phyloP scores from a whole-genome alignment of 2,329 filamentous ascomycete species.

The Ophiostoma sp. region DNA sequence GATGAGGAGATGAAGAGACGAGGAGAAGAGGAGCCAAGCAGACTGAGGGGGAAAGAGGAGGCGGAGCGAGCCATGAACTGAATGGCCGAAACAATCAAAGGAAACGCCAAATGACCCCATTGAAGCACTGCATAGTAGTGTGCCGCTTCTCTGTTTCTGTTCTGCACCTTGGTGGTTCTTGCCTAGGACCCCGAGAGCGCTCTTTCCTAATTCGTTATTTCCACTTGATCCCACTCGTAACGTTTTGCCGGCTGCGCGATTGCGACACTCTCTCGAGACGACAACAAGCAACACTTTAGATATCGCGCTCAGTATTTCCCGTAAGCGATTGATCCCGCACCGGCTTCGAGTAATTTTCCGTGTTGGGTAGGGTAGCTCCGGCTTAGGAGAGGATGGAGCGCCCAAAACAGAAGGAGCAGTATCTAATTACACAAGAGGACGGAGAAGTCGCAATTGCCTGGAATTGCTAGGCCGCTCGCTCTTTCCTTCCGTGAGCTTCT shows the following conservation, averaged over 20 bases:
- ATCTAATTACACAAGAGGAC: no score
- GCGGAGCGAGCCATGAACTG: background rate
- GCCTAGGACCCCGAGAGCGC: constrained; percentile 12
- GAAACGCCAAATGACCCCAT: background rate
- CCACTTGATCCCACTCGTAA: background rate
- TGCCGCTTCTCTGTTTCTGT: background rate
- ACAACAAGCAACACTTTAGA: background rate
- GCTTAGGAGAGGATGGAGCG: background rate
- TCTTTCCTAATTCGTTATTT: background rate
- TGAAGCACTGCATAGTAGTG: no score
- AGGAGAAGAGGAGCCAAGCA: no score
- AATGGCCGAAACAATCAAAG: background rate
- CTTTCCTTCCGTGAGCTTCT: constrained; percentile 5
- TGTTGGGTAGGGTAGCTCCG: background rate
- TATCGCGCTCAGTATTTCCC: background rate
- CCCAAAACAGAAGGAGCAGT: background rate
- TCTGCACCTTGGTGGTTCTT: constrained; percentile 14
- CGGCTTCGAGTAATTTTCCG: background rate
- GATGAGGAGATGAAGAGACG: no score
- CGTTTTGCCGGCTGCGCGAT: background rate
- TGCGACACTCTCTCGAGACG: background rate
- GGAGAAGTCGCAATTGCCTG: background rate
- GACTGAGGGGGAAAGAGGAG: background rate
- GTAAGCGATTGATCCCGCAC: background rate
- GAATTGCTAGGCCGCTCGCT: background rate